These are phyloP conservation scores for Podila horticola DNA, from an alignment of 192 early-diverging fungal species.

Conservation along the genomic window DNA sequence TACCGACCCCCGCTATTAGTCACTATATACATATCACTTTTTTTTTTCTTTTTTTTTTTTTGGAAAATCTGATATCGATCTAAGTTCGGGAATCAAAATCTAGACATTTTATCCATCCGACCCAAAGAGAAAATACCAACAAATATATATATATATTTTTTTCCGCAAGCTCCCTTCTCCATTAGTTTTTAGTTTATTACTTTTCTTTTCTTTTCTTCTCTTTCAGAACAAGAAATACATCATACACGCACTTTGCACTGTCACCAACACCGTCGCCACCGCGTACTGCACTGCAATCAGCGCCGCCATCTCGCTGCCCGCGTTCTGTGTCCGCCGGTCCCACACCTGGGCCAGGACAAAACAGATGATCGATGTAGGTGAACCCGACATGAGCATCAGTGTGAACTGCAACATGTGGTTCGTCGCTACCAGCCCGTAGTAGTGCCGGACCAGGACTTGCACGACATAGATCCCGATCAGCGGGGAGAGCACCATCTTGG, in stretches of 20 bases:
- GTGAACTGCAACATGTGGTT: slow-evolving; percentile 48
- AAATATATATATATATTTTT: no score
- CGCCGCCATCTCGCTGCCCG: slow-evolving; percentile 39
- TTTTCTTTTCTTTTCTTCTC: no score
- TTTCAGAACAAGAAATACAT: slow-evolving; percentile 46
- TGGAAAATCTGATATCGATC: no score
- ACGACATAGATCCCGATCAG: slow-evolving; percentile 12
- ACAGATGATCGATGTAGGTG: slow-evolving; percentile 28
- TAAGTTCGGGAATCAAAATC: no score
- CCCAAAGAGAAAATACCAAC: no score
- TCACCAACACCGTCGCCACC: slow-evolving; percentile 13
- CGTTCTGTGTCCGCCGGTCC: slow-evolving; percentile 38
- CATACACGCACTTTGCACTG: slow-evolving; percentile 24
- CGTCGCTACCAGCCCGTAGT: slow-evolving; percentile 3
- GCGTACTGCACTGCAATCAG: slow-evolving; percentile 40
- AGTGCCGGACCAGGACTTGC: slow-evolving; percentile 20
- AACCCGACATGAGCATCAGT: slow-evolving; percentile 34
- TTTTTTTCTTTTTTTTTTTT: no score
- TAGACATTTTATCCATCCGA: no score
- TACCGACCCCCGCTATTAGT: no score
- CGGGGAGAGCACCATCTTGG: slow-evolving; percentile 26
- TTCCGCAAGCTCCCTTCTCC: no score
- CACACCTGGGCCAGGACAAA: slow-evolving; percentile 45
- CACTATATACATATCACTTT: no score
- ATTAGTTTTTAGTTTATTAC: no score